Conservation (phyloP, 2,329 filamentous ascomycete species). For the Trichophyton rubrum region DNA sequence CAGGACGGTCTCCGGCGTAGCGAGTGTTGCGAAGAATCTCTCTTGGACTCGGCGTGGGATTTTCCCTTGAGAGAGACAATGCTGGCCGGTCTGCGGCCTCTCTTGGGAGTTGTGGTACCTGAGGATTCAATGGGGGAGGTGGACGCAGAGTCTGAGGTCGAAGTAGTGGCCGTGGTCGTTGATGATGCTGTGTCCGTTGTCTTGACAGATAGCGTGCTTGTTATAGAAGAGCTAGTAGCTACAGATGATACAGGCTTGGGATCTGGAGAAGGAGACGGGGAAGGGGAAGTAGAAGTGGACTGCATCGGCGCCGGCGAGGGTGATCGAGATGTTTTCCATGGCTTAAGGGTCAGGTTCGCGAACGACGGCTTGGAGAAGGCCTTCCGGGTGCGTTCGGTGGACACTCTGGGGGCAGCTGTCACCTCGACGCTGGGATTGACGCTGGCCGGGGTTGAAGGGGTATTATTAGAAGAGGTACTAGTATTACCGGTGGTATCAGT, state of each 20-base stretch:
- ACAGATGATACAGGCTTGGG: neutral
- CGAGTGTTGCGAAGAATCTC: slow-evolving; percentile 30
- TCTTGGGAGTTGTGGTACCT: slow-evolving; percentile 20
- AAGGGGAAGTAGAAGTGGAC: slow-evolving; percentile 16
- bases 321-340: slow-evolving; percentile 39
- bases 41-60: slow-evolving; percentile 21
- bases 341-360: slow-evolving; percentile 39
- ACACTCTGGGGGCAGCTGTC: slow-evolving; percentile 15
- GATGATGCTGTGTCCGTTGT: neutral
- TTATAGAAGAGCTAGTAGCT: neutral
- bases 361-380: slow-evolving; percentile 28
- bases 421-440: neutral
- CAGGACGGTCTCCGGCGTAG: slow-evolving; percentile 33
- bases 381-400: slow-evolving; percentile 28
- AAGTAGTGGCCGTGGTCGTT: neutral
- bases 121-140: slow-evolving; percentile 2
- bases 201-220: neutral
- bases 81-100: slow-evolving; percentile 30
- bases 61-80: slow-evolving; percentile 27
- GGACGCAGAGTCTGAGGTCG: neutral
- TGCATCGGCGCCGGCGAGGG: slow-evolving; percentile 27
- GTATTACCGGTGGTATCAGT: neutral
- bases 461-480: neutral
- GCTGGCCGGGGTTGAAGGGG: neutral
- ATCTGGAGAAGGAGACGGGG: slow-evolving; percentile 19